Conservation (phyloP, 805 yeast genomes). For the Kodamaea sagamina region DNA sequence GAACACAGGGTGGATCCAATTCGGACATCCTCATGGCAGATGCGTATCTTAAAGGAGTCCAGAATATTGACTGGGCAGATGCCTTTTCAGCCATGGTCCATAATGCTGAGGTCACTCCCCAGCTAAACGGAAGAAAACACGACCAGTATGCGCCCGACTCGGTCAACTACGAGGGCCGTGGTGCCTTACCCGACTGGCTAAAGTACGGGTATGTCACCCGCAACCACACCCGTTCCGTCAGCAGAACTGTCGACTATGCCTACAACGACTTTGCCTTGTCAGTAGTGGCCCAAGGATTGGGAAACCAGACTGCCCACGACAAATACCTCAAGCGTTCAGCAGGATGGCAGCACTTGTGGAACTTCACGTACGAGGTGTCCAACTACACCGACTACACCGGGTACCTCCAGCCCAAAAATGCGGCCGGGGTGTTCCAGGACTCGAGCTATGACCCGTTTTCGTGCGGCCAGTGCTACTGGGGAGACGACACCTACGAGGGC, state of each 20-base stretch:
- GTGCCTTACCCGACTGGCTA: constrained; percentile 38
- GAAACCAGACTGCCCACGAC: constrained; percentile 20
- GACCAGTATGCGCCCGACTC: constrained; percentile 33
- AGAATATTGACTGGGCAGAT: constrained; percentile 29
- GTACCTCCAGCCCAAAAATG: constrained; percentile 34
- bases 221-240: constrained; percentile 32
- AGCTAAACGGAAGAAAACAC: neutral
- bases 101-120: constrained; percentile 36
- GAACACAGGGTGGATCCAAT: constrained; percentile 40
- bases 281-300: constrained; percentile 34
- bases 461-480: constrained; percentile 39
- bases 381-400: constrained; percentile 26
- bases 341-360: constrained; percentile 40
- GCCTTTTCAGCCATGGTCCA: constrained; percentile 34
- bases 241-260: constrained; percentile 39
- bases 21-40: constrained; percentile 40
- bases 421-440: constrained; percentile 28
- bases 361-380: constrained; percentile 23
- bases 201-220: constrained; percentile 33
- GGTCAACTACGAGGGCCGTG: constrained; percentile 34
- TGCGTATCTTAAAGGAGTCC: constrained; percentile 32
- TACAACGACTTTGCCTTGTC: constrained; percentile 37
- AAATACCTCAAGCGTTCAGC: constrained; percentile 34
- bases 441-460: constrained; percentile 30
- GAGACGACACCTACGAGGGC: constrained; percentile 35